phyloP scores from a whole-genome alignment of 768 basidiomycete species.

The Tylopilus plumbeoviolaceoides region DNA sequence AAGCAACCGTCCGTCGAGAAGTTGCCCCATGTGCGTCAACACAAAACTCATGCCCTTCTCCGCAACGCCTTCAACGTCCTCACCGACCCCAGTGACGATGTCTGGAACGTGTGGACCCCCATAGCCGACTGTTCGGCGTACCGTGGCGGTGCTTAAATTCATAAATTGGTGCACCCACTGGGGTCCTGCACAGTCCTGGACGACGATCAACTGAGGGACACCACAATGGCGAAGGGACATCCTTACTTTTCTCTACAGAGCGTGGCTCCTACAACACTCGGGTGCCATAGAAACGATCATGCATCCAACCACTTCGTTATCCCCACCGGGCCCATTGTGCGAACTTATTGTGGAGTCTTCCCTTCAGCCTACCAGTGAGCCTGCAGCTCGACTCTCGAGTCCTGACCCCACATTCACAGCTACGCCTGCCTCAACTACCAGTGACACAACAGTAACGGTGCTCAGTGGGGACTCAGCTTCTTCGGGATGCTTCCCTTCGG shows the following conservation, averaged over 20 bases:
- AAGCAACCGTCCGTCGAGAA: slow-evolving; percentile 30
- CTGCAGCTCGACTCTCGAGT: neutral
- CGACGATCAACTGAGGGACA: too few species aligned
- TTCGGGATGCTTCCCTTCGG: slow-evolving; percentile 35
- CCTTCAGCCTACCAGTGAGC: too few species aligned
- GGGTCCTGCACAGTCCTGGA: too few species aligned
- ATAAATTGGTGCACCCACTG: too few species aligned
- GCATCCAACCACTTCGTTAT: too few species aligned
- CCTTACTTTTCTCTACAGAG: too few species aligned
- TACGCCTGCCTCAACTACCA: neutral
- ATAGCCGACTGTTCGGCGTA: too few species aligned
- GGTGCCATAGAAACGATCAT: too few species aligned
- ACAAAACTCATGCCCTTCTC: slow-evolving; percentile 36
- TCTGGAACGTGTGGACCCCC: slow-evolving; percentile 31
- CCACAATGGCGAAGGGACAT: too few species aligned
- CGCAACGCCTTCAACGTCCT: slow-evolving; percentile 23
- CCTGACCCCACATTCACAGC: too few species aligned
- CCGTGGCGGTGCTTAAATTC: too few species aligned
- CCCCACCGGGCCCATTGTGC: slow-evolving; percentile 9
- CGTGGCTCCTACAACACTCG: too few species aligned
- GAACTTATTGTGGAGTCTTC: slow-evolving; percentile 3
- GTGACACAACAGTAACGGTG: neutral
- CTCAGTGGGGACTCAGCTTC: neutral
- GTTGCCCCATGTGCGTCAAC: slow-evolving; percentile 40
- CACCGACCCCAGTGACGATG: slow-evolving; percentile 32